Conservation (phyloP, 1,284 basidiomycete species). For the Cryptococcus sp. region DNA sequence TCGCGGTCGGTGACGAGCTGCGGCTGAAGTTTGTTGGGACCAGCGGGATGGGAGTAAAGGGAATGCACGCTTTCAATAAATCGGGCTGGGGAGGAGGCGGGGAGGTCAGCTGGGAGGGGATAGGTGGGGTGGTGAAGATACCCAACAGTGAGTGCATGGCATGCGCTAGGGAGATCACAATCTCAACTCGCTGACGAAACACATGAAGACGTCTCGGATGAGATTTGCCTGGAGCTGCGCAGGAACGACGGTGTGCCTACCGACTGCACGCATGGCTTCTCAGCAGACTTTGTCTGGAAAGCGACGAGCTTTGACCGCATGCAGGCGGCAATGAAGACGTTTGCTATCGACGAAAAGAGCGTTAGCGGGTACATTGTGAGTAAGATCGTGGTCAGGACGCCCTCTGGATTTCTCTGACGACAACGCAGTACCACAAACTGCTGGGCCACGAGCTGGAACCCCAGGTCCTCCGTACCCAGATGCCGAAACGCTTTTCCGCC, state of each 20-base stretch:
- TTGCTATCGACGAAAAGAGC: constrained; percentile 98
- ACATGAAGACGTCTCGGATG: constrained; percentile 83
- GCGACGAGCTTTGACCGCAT: constrained; percentile 98
- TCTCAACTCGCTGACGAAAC: not conserved
- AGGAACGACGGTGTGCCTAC: constrained; percentile 90
- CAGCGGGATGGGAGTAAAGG: constrained; percentile 52
- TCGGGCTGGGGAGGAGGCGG: constrained; percentile 45
- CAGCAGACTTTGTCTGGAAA: constrained; percentile 99
- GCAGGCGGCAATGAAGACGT: constrained; percentile 99
- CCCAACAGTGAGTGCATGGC: constrained; percentile 80
- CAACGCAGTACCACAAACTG: constrained; percentile 84
- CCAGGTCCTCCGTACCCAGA: constrained; percentile 74
- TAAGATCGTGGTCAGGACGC: constrained; percentile 9
- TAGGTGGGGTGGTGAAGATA: constrained; percentile 97
- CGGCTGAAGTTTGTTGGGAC: constrained; percentile 78
- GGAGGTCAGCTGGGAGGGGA: constrained; percentile 74
- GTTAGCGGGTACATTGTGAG: constrained; percentile 95
- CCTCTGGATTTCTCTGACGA: not conserved
- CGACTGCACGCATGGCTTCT: constrained; percentile 91
- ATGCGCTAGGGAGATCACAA: not conserved
- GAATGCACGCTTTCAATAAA: constrained; percentile 53
- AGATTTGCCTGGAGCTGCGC: constrained; percentile 90
- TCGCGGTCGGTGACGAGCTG: constrained; percentile 96
- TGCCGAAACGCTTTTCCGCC: constrained; percentile 79
- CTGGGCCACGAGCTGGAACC: constrained; percentile 94